Conservation (phyloP, 495 filamentous ascomycete genomes). For the Aspergillus ostianus region DNA sequence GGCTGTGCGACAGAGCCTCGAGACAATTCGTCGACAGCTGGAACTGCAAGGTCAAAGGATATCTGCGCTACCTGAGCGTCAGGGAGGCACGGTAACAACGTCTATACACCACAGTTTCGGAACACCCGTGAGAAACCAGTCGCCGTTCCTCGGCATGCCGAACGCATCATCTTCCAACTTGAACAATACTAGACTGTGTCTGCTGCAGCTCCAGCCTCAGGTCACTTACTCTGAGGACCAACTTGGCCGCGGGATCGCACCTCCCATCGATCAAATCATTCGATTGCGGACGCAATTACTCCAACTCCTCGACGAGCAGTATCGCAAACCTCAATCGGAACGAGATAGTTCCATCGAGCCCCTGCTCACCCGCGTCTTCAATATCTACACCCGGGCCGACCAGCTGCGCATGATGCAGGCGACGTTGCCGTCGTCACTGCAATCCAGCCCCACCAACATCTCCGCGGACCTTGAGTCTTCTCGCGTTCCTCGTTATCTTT, state of each 20-base stretch:
- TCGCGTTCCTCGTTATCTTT: constrained; percentile 51
- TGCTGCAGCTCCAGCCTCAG: constrained; percentile 30
- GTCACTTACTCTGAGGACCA: constrained; percentile 40
- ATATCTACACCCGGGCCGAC: constrained; percentile 30
- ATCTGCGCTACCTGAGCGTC: constrained; percentile 2
- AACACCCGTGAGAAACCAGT: constrained; percentile 6
- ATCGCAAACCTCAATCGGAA: constrained; percentile 21
- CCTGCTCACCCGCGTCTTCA: constrained; percentile 29
- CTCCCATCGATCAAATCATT: constrained; percentile 32
- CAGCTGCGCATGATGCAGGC: constrained; percentile 25
- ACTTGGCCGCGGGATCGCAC: constrained; percentile 33
- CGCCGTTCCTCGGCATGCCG: constrained; percentile 6
- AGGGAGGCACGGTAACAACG: constrained; percentile 3
- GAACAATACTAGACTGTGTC: constrained; percentile 21
- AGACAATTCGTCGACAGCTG: constrained; percentile 21
- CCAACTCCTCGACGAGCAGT: constrained; percentile 30
- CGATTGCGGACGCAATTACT: constrained; percentile 33
- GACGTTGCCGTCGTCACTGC: constrained; percentile 11
- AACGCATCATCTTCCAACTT: constrained; percentile 10
- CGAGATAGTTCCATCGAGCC: constrained; percentile 24
- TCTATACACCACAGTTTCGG: constrained; percentile 1
- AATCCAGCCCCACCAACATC: constrained; percentile 2
- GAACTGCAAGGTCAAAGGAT: constrained; percentile 17
- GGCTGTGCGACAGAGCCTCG: constrained; percentile 19
- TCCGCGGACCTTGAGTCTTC: not conserved